Base-by-base conservation (phyloP, 1,284 basidiomycete genomes). In the Ceratobasidium sp. region DNA sequence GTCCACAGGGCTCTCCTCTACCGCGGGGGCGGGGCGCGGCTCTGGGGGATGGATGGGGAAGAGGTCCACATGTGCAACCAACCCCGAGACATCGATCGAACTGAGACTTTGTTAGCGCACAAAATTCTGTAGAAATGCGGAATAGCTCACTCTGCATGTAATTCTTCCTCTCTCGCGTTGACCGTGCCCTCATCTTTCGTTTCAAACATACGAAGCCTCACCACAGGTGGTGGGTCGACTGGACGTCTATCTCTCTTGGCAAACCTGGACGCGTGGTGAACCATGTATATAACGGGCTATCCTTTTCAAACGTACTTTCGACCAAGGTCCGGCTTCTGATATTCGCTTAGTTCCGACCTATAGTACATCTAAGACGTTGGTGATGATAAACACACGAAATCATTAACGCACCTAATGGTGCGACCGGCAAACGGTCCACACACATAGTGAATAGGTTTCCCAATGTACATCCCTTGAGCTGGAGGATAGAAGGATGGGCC, bases 31-130 rank as follows among this genome's bases (percentile, higher is more conserved):
- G 4, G 1, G 51, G n/a, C 19, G 15, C n/a, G 29, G 37, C n/a
- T 81, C 80, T 43, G 80, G 65, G 3, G 81, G 80, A 32, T 86
- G 85, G 7, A 89, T 86, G 2, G 88, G 87, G 78, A 90, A 91
- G 29, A 91, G 84, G 82, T 91, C 90, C 56, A 90, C 88, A 4
- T 88, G 89, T 81, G 90, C 91, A 3, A 91, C 82, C n/a, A 91
- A 84, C 1, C 81, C 81, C n/a, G 79, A 79, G 57, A 81, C 78
- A 44, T 82, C 81, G 57, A 82, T 76, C 44, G 81, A 80, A 8
- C 80, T 81, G 51, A 49, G 43, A 57, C 43, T 77, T 59, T 44
- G 51, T 61, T 57, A 37, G 22, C 54, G 61, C 54, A 65, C 67
- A 29, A 77, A 64, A 34, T 40, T 49, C 51, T 49, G 8, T 44